Percentiles rank a stretch among this genome's conserved stretches.
These are phyloP conservation scores for Phytopythium cucurbitacearum DNA, from an alignment of 352 stramenopile genomes.

Conservation along the genomic window DNA sequence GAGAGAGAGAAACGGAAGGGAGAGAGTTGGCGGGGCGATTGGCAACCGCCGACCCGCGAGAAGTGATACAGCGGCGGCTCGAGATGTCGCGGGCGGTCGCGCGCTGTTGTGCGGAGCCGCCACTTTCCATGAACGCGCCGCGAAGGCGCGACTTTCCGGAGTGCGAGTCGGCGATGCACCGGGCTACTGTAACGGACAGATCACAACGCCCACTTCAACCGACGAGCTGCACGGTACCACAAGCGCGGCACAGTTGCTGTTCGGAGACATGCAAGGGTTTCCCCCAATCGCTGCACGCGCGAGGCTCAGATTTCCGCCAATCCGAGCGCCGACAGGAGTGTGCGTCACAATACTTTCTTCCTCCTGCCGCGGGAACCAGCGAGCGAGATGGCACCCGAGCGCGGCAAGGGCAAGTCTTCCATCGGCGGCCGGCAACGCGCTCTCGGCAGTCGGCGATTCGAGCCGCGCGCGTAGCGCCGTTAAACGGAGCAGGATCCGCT, in stretches of 20 bases:
- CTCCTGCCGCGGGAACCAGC: not conserved
- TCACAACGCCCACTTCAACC: not conserved
- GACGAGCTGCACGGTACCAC: not conserved
- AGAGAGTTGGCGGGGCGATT: not conserved
- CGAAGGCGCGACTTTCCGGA: slow-evolving; percentile 6
- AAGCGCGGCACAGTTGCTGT: not conserved
- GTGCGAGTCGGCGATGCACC: not conserved
- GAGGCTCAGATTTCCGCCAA: slow-evolving; percentile 20
- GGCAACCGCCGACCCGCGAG: not conserved
- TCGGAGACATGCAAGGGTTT: no score
- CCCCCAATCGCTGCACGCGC: no score
- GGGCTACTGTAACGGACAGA: not conserved
- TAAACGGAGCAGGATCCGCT: not conserved
- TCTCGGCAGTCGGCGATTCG: not conserved
- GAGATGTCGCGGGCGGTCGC: not conserved
- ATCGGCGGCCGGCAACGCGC: no score
- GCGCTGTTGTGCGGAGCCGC: slow-evolving; percentile 8
- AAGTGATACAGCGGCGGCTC: not conserved
- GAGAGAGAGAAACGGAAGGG: slow-evolving; percentile 2
- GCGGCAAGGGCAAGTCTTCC: no score
- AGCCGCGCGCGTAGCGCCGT: not conserved
- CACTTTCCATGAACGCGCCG: slow-evolving; percentile 37
- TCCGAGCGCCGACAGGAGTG: slow-evolving; percentile 21
- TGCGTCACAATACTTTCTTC: slow-evolving; percentile 1
- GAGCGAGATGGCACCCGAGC: not conserved